A percentile compares a stretch with the other conserved stretches of the same genome.
These are phyloP conservation scores for Arthrobotrys iridis DNA, from an alignment of 2,329 filamentous ascomycete species.

Conservation along the genomic window DNA sequence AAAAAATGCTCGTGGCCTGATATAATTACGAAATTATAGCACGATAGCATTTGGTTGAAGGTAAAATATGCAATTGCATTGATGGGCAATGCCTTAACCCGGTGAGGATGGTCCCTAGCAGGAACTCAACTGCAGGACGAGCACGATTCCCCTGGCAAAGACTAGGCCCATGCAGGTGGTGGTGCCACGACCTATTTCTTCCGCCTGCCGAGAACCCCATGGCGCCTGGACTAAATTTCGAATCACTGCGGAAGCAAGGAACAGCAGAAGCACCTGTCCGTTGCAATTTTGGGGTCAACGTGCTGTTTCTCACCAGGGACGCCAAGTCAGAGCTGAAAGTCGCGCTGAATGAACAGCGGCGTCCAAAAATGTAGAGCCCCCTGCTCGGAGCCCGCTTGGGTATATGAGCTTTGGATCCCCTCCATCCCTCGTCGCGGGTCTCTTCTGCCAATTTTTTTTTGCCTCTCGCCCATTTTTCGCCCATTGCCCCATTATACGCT, in stretches of 20 bases:
- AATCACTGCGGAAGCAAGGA: constrained; percentile 40
- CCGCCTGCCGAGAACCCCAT: constrained; percentile 44
- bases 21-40: constrained; percentile 41
- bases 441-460: constrained; percentile 30
- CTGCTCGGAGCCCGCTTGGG: constrained; percentile 7
- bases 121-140: background rate
- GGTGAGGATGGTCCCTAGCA: constrained; percentile 30
- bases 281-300: constrained; percentile 41
- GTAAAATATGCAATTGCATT: constrained; percentile 2
- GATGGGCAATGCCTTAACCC: constrained; percentile 26
- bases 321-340: constrained; percentile 52
- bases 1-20: constrained; percentile 14
- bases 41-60: constrained; percentile 15
- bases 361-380: constrained; percentile 13
- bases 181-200: constrained; percentile 52
- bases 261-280: constrained; percentile 49
- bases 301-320: constrained; percentile 29
- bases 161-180: constrained; percentile 28
- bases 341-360: constrained; percentile 5
- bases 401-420: constrained; percentile 46
- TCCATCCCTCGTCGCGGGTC: constrained; percentile 30
- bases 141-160: constrained; percentile 29
- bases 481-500: constrained; percentile 50
- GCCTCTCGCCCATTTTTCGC: constrained; percentile 47
- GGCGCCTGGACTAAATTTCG: constrained; percentile 41